These are phyloP conservation scores for Auriculariales sp. DNA, from an alignment of 768 basidiomycete genomes.

Conservation along the genomic window DNA sequence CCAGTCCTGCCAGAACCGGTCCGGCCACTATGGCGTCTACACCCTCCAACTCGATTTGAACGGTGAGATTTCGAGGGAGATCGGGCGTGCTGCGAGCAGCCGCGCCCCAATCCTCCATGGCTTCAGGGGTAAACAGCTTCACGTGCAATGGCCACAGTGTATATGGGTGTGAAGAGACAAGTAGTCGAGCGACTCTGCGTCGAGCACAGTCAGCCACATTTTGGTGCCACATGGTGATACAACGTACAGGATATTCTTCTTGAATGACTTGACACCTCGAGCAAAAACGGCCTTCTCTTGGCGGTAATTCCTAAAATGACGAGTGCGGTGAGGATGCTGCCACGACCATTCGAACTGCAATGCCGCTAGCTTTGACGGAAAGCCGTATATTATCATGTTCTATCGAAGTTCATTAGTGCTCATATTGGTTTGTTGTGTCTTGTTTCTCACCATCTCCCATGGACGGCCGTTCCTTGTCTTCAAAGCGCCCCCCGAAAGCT, in stretches of 20 bases:
- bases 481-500: slow-evolving; percentile 53
- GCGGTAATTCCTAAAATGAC: slow-evolving; percentile 39
- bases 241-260: slow-evolving; percentile 32
- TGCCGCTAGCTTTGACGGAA: slow-evolving; percentile 64
- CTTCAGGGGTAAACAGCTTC: slow-evolving; percentile 57
- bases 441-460: slow-evolving; percentile 21
- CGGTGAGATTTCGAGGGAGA: slow-evolving; percentile 40
- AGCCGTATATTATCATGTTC: slow-evolving; percentile 72
- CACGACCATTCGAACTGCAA: slow-evolving; percentile 77
- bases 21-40: slow-evolving; percentile 47
- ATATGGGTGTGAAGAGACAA: slow-evolving; percentile 56
- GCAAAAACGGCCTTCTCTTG: slow-evolving; percentile 27
- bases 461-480: slow-evolving; percentile 48
- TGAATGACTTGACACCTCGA: slow-evolving; percentile 19
- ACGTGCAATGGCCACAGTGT: slow-evolving; percentile 59
- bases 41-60: slow-evolving; percentile 44
- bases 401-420: not conserved
- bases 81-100: slow-evolving; percentile 14
- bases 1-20: slow-evolving; percentile 37
- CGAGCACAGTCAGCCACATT: not conserved
- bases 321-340: slow-evolving; percentile 60
- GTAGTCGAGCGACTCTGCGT: slow-evolving; percentile 48
- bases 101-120: slow-evolving; percentile 37
- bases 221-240: not conserved
- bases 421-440: not conserved